These are phyloP conservation scores for Chaetoscypha palmicola DNA, from an alignment of 2,329 filamentous ascomycete genomes.

Conservation along the genomic window DNA sequence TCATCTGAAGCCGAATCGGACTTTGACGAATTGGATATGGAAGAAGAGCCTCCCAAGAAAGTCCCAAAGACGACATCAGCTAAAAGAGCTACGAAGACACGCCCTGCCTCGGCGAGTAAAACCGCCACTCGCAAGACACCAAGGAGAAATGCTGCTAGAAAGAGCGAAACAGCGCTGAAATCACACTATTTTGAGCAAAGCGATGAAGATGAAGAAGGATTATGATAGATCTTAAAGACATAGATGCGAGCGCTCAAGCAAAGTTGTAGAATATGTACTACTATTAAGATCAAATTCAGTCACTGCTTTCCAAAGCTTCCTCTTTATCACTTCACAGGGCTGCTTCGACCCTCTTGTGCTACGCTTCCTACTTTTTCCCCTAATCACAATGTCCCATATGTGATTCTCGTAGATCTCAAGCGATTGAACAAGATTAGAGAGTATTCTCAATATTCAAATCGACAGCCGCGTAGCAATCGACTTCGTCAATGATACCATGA, in stretches of 20 bases:
- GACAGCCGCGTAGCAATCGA: no score
- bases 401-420: no score
- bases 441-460: no score
- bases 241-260: neutral
- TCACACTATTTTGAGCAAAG: constrained; percentile 29
- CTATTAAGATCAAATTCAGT: neutral
- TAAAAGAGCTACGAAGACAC: constrained; percentile 2
- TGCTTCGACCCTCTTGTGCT: no score
- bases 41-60: constrained; percentile 13
- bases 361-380: no score
- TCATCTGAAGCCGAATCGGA: constrained; percentile 11
- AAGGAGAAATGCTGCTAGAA: constrained; percentile 22
- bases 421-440: no score
- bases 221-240: neutral
- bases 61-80: constrained; percentile 1
- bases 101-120: neutral
- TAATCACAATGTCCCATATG: no score
- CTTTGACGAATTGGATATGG: constrained; percentile 6
- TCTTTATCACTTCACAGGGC: neutral
- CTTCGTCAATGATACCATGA: no score
- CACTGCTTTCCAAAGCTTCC: neutral
- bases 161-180: constrained; percentile 23
- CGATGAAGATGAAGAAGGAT: constrained; percentile 18
- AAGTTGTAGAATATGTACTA: neutral
- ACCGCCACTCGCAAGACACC: constrained; percentile 20